Base-by-base conservation (phyloP, 2,329 filamentous ascomycete genomes). In the Rhytidhysteron rufulum region DNA sequence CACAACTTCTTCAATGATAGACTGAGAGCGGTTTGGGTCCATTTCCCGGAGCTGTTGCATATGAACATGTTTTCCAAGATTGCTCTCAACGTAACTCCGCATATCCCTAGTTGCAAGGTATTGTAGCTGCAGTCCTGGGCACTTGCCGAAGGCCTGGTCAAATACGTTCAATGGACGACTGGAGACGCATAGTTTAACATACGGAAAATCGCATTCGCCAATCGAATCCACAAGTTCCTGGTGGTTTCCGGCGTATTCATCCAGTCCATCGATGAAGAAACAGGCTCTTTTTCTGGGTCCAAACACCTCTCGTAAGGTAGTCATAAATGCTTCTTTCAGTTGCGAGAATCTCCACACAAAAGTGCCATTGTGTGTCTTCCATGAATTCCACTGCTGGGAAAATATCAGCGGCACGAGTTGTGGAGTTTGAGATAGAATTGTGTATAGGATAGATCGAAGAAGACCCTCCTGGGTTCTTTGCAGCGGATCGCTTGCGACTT, bases 401-500 rank as follows among this genome's bases (percentile, higher is more conserved):
- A 37, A 11, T 16, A 30, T 15, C 9, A 11, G 10, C 13, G 20
- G 15, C 6, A 25, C 11, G 19, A 27, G 7, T 30, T 19, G 5
- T 6, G 19, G 31, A 39, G 29, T 13, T 29, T 11, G 11, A 22
- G 6, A 2, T 25, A 55, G 25, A 5, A 44, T 59, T 22, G 70
- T 56, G 40, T 63, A 67, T 2, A 73, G 40, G 0, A 59, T 48
- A 5, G 53, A 60, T 44, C 50, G 60, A 2, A 72, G 46, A 1
- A 75, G 57, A 0, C 71, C 71, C 27, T 63, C 53, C 15, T 63
- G 59, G 0, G 67, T 69, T 39, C 63, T 68, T 32, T 74, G 68
- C 27, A 68, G 54, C 1, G 44, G 33, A 2, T 54, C 63, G 0
- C 70, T 69, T 0, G 61, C 55, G n/a, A n/a, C n/a, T 32, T 60